phyloP scores from a whole-genome alignment of 805 yeast species.

The Dipodascus albidus region DNA sequence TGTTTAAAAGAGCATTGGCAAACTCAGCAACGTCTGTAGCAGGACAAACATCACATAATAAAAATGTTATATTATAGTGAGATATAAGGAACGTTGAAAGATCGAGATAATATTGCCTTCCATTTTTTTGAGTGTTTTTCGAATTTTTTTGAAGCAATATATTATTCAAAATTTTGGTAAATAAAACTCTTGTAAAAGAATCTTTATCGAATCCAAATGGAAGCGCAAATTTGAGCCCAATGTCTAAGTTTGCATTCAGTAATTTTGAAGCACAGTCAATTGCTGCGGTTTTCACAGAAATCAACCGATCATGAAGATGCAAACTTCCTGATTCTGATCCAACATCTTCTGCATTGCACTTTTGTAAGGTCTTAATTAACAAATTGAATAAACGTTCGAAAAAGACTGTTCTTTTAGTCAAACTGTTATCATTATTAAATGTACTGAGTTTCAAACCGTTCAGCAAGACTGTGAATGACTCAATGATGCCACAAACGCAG shows the following conservation, averaged over 20 bases:
- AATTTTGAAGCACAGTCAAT: conserved; percentile 57
- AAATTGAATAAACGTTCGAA: conserved; percentile 37
- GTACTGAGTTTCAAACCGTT: conserved; percentile 13
- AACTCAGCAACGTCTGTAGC: conserved; percentile 57
- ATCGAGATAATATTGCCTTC: conserved; percentile 12
- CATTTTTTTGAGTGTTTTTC: conserved; percentile 15
- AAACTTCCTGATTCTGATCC: conserved; percentile 4
- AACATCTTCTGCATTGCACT: conserved; percentile 22
- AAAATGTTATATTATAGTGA: conserved; percentile 32
- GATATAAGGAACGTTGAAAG: conserved; percentile 8
- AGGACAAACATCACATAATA: conserved; percentile 53
- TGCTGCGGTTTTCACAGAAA: conserved; percentile 43
- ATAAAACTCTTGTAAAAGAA: conserved; percentile 52
- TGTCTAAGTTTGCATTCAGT: conserved; percentile 60
- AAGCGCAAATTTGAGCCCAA: conserved; percentile 63
- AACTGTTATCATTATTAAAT: conserved; percentile 20
- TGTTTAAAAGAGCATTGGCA: conserved; percentile 50
- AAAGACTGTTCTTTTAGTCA: conserved; percentile 27
- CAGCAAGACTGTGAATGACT: conserved; percentile 11
- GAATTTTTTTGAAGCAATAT: conserved; percentile 33
- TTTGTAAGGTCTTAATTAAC: conserved; percentile 35
- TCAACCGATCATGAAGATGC: conserved; percentile 9
- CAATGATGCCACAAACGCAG: conserved; percentile 12
- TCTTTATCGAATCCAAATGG: conserved; percentile 72
- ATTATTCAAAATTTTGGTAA: conserved; percentile 65